These are phyloP conservation scores for Oemleria cerasiformis DNA, from an alignment of 306 rosid genomes.

Conservation along the genomic window DNA sequence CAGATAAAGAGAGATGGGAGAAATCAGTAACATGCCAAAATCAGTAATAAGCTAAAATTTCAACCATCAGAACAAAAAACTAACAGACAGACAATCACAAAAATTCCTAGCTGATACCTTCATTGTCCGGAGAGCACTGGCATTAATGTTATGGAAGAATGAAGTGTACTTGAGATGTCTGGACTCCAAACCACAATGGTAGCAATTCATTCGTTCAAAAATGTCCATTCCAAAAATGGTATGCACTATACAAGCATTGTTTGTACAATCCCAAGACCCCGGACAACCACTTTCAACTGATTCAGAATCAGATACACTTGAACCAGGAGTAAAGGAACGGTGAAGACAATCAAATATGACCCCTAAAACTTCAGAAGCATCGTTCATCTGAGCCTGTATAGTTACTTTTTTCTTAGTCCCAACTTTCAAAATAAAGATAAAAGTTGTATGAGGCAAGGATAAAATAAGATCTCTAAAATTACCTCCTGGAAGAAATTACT, in stretches of 20 bases:
- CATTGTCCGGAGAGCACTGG: slow-evolving; percentile 84
- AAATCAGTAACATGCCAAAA: slow-evolving; percentile 20
- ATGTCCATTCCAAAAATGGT: slow-evolving; percentile 88
- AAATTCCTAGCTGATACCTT: slow-evolving; percentile 48
- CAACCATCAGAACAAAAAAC: slow-evolving; percentile 13
- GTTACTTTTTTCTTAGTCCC: slow-evolving; percentile 34
- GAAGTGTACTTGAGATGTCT: slow-evolving; percentile 88
- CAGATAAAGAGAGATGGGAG: slow-evolving; percentile 8
- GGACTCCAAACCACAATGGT: slow-evolving; percentile 73
- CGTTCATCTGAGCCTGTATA: slow-evolving; percentile 95
- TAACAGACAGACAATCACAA: neutral
- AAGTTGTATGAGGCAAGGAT: neutral
- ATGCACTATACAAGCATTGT: slow-evolving; percentile 78
- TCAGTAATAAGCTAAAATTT: slow-evolving; percentile 18
- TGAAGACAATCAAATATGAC: slow-evolving; percentile 94
- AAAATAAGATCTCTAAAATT: slow-evolving; percentile 22
- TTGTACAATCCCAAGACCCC: slow-evolving; percentile 88
- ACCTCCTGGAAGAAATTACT: slow-evolving; percentile 96
- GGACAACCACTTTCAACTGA: slow-evolving; percentile 58
- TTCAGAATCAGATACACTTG: slow-evolving; percentile 55
- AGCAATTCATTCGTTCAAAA: slow-evolving; percentile 87
- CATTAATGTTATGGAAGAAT: slow-evolving; percentile 93
- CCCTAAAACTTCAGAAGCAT: slow-evolving; percentile 93
- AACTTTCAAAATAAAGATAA: slow-evolving; percentile 22
- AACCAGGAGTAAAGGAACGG: slow-evolving; percentile 60